These are phyloP conservation scores for Aschersonia sp. DNA, from an alignment of 2,329 filamentous ascomycete genomes.

Conservation along the genomic window DNA sequence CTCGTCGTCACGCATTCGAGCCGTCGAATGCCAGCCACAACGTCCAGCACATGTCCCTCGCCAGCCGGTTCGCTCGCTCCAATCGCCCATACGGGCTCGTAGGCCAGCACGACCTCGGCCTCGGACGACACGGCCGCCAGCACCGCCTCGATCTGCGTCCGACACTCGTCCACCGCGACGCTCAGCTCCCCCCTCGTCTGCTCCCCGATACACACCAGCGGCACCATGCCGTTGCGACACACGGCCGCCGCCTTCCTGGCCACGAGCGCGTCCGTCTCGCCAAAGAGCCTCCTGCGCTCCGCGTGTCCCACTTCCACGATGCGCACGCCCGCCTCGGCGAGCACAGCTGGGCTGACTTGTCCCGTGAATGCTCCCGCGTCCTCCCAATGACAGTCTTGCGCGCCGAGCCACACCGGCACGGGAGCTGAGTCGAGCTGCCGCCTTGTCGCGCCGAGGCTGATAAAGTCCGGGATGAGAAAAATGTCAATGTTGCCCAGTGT, in stretches of 20 bases:
- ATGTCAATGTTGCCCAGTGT: constrained; percentile 44
- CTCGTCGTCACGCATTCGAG: constrained; percentile 35
- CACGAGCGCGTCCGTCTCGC: constrained; percentile 56
- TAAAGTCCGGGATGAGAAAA: constrained; percentile 66
- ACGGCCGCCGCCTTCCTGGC: constrained; percentile 57
- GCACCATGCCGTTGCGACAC: constrained; percentile 55
- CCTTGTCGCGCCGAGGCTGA: constrained; percentile 45
- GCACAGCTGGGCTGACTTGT: constrained; percentile 55
- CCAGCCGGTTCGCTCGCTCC: constrained; percentile 58
- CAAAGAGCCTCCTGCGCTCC: constrained; percentile 58
- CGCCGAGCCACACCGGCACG: constrained; percentile 45
- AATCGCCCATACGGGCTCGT: constrained; percentile 85
- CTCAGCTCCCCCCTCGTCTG: constrained; percentile 34
- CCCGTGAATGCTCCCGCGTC: constrained; percentile 63
- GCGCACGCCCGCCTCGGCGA: constrained; percentile 52
- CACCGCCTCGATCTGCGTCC: constrained; percentile 48
- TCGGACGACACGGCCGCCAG: constrained; percentile 44
- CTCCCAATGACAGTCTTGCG: constrained; percentile 62
- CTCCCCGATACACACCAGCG: constrained; percentile 73
- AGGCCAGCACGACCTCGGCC: constrained; percentile 63
- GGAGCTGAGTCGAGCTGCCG: constrained; percentile 26
- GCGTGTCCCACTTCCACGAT: constrained; percentile 74
- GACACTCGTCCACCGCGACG: constrained; percentile 51
- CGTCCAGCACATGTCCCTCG: constrained; percentile 56
- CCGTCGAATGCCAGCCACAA: constrained; percentile 48